Conservation (phyloP, 1,139 yeast species). For the Blastobotrys petasosporus region DNA sequence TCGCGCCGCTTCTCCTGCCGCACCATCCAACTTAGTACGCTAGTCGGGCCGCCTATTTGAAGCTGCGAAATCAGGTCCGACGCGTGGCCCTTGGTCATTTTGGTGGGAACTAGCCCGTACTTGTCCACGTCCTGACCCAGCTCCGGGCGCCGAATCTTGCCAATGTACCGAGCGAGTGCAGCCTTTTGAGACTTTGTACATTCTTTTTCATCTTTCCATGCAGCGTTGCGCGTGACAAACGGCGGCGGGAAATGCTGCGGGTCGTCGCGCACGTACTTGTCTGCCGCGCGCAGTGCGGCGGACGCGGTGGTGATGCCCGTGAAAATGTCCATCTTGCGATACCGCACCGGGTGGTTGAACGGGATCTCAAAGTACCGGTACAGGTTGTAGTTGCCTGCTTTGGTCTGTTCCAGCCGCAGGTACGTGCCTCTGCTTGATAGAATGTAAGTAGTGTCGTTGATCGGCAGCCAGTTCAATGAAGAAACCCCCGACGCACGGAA, state of each 20-base stretch:
- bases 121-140: too few relatives aligned
- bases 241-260: neutral
- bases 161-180: too few relatives aligned
- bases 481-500: constrained; percentile 7
- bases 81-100: constrained; percentile 3
- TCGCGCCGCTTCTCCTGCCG: constrained; percentile 4
- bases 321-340: constrained; percentile 2
- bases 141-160: too few relatives aligned
- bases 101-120: neutral
- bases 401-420: constrained; percentile 16
- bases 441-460: constrained; percentile 16
- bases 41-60: constrained; percentile 2
- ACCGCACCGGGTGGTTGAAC: neutral
- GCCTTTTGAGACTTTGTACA: too few relatives aligned
- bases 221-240: too few relatives aligned
- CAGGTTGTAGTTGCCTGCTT: constrained; percentile 5
- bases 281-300: constrained; percentile 1
- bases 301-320: neutral
- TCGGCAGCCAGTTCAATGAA: constrained; percentile 20
- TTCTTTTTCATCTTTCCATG: too few relatives aligned
- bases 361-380: constrained; percentile 14
- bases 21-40: constrained; percentile 3
- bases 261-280: neutral
- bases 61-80: constrained; percentile 7
- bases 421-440: constrained; percentile 17